These are phyloP conservation scores for Talaromyces sp. DNA, from an alignment of 2,329 filamentous ascomycete species.

Conservation along the genomic window DNA sequence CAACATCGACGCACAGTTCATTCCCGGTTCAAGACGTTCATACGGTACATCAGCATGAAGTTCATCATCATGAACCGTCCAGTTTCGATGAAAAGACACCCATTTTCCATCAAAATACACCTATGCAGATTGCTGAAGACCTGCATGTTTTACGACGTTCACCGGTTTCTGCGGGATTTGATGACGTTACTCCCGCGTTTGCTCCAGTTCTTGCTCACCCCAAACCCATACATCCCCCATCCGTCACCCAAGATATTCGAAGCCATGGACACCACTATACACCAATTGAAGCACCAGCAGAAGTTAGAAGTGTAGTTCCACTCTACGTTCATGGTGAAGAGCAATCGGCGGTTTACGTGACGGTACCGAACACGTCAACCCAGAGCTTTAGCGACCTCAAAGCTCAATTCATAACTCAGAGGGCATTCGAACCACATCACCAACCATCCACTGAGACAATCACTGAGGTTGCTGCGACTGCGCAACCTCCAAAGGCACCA, in stretches of 20 bases:
- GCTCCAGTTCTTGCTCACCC: slow-evolving; percentile 10
- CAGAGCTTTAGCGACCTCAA: slow-evolving; percentile 18
- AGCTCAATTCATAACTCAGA: slow-evolving; percentile 20
- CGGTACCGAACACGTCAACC: slow-evolving; percentile 11
- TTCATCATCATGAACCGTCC: neutral
- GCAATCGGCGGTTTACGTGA: slow-evolving; percentile 32
- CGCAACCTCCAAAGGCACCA: slow-evolving; percentile 21
- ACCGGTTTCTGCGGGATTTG: slow-evolving; percentile 11
- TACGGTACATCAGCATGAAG: neutral
- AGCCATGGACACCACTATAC: neutral
- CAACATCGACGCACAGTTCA: neutral
- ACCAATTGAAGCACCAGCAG: slow-evolving; percentile 13
- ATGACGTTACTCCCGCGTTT: slow-evolving; percentile 1
- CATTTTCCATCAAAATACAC: neutral
- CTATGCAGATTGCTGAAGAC: slow-evolving; percentile 5
- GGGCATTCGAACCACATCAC: neutral
- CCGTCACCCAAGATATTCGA: neutral
- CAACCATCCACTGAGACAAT: neutral
- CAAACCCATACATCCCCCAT: slow-evolving; percentile 3
- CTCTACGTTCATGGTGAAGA: slow-evolving; percentile 45
- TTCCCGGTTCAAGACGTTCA: neutral
- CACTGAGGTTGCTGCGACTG: neutral
- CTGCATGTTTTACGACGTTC: slow-evolving; percentile 15
- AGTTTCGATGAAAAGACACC: neutral
- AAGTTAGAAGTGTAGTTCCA: slow-evolving; percentile 35